Evolutionary conservation across 2,329 filamentous ascomycete genomes (phyloP).

Genomic region (Zasmidium cellare): DNA sequence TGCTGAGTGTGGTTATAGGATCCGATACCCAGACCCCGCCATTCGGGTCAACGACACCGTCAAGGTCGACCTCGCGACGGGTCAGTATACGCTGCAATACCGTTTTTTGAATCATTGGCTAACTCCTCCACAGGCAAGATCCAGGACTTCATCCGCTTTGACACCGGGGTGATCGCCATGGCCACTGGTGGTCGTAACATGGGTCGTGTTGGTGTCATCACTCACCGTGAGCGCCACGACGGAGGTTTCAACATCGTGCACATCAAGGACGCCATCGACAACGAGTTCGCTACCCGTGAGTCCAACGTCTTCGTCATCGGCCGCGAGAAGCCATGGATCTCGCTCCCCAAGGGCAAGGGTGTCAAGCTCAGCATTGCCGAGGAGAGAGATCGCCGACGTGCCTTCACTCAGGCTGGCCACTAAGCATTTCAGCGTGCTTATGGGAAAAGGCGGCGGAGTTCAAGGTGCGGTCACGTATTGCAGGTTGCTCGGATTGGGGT

Average conservation of each 20-base stretch:
- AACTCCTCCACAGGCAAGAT: conserved; percentile 64
- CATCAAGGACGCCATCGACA: conserved; percentile 99
- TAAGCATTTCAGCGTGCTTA: conserved; percentile 14
- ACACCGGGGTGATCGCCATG: conserved; percentile 98
- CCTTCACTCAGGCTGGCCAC: conserved; percentile 54
- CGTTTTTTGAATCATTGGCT: background rate
- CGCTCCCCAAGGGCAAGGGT: conserved; percentile 99
- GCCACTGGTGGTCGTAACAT: conserved; percentile 99
- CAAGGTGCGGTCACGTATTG: conserved; percentile 4
- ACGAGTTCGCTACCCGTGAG: conserved; percentile 99
- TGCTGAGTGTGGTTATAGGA: conserved; percentile 59
- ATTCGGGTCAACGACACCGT: conserved; percentile 99
- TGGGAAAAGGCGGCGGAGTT: conserved; percentile 17
- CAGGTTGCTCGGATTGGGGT: background rate
- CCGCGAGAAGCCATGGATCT: conserved; percentile 98
- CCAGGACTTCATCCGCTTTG: conserved; percentile 96
- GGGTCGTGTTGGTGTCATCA: conserved; percentile 99
- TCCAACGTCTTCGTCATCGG: conserved; percentile 99
- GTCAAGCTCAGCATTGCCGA: conserved; percentile 99
- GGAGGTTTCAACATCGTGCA: conserved; percentile 98
- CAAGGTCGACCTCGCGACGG: conserved; percentile 95
- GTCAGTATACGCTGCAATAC: conserved; percentile 42
- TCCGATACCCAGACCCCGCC: conserved; percentile 96
- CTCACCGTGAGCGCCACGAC: conserved; percentile 99
- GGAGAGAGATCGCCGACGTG: conserved; percentile 97